Conservation (phyloP, 768 basidiomycete genomes). For the Mycena rebaudengoi region DNA sequence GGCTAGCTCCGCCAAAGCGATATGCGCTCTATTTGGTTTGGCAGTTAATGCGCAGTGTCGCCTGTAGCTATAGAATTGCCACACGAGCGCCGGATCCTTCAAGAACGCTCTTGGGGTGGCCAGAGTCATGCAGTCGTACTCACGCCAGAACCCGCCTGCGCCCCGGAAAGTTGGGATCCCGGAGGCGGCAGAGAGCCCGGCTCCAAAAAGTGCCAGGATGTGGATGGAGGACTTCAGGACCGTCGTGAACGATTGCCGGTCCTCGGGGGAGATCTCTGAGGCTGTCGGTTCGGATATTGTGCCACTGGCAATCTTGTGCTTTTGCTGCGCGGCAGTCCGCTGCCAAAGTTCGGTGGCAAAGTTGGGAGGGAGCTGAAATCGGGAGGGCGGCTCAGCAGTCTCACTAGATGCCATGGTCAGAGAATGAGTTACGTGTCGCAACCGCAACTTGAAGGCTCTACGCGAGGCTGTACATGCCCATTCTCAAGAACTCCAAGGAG, state of each 20-base stretch:
- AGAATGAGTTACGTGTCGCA: too few species aligned
- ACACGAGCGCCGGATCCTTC: conserved; percentile 8
- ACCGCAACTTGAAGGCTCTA: too few species aligned
- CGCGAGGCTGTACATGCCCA: too few species aligned
- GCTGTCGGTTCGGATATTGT: not conserved
- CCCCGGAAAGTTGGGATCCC: conserved; percentile 18
- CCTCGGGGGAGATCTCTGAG: not conserved
- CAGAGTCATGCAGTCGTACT: conserved; percentile 15
- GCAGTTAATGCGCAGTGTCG: not conserved
- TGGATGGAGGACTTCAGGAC: conserved; percentile 4
- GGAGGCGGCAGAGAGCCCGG: conserved; percentile 15
- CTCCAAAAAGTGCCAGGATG: conserved; percentile 10
- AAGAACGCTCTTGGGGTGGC: conserved; percentile 10
- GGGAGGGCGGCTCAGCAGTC: too few species aligned
- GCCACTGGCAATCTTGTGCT: not conserved
- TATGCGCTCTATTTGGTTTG: not conserved
- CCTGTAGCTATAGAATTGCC: conserved; percentile 16
- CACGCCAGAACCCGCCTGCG: conserved; percentile 15
- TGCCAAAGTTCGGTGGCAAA: conserved; percentile 16
- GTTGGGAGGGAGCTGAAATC: conserved; percentile 8
- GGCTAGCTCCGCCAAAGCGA: conserved; percentile 6
- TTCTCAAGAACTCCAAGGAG: too few species aligned
- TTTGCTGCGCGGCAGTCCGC: conserved; percentile 2
- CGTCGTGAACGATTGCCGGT: not conserved
- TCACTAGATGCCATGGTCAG: too few species aligned